These are phyloP conservation scores for Alternaria atra DNA, from an alignment of 2,329 filamentous ascomycete species.

Conservation along the genomic window DNA sequence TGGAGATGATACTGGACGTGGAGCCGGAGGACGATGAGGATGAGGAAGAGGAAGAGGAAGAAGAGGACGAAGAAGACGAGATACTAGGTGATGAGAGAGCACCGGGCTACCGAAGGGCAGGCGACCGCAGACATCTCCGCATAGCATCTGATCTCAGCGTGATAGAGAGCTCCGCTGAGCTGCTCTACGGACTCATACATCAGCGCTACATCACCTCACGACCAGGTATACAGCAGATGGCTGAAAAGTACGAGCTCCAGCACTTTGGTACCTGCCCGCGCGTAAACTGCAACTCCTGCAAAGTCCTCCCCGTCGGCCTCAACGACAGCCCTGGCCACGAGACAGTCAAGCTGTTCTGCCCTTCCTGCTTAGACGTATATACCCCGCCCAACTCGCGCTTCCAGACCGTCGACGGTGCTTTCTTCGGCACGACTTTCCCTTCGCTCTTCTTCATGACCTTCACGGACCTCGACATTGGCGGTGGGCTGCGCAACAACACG, in stretches of 20 bases:
- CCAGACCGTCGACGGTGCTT: conserved; percentile 95
- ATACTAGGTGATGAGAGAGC: conserved; percentile 63
- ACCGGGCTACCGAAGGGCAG: conserved; percentile 59
- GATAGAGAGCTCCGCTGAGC: conserved; percentile 96
- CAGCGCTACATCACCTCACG: conserved; percentile 98
- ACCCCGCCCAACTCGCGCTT: conserved; percentile 97
- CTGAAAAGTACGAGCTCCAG: conserved; percentile 96
- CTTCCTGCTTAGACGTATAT: conserved; percentile 95
- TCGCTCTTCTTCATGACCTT: conserved; percentile 98
- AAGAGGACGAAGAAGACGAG: conserved; percentile 64
- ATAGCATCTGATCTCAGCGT: conserved; percentile 93
- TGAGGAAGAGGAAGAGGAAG: conserved; percentile 74
- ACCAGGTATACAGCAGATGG: conserved; percentile 98
- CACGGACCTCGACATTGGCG: conserved; percentile 87
- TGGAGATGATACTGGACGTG: conserved; percentile 99
- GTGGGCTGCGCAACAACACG: conserved; percentile 69
- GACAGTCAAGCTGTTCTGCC: conserved; percentile 98
- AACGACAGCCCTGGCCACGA: conserved; percentile 96
- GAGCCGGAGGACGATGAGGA: conserved; percentile 94
- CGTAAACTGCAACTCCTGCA: conserved; percentile 87
- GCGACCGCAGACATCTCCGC: conserved; percentile 75
- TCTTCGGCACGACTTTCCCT: conserved; percentile 97
- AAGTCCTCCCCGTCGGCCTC: conserved; percentile 90
- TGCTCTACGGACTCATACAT: conserved; percentile 97
- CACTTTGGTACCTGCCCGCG: conserved; percentile 97